A percentile compares a stretch with the other conserved stretches of the same genome.
phyloP scores from a whole-genome alignment of 345 rosid species.

The Rhodomyrtus tomentosa region DNA sequence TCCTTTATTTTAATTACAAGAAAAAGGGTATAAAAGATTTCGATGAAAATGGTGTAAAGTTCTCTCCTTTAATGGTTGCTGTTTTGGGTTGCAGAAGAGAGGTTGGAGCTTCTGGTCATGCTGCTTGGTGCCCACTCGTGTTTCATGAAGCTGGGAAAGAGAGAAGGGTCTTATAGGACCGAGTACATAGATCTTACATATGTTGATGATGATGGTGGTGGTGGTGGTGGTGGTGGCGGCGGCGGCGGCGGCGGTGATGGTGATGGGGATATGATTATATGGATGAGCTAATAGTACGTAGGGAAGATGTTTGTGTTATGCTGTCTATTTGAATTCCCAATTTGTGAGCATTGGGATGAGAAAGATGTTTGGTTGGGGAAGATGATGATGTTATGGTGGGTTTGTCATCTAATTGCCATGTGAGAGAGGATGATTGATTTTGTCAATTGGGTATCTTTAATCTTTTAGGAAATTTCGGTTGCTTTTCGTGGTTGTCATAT shows the following conservation, averaged over 20 bases:
- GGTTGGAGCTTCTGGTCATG: conserved; percentile 63
- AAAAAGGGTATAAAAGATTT: background rate
- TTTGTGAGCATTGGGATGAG: background rate
- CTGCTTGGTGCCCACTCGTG: conserved; percentile 64
- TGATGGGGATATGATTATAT: background rate
- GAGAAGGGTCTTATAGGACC: background rate
- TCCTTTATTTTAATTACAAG: background rate
- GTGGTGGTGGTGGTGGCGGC: background rate
- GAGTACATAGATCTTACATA: background rate
- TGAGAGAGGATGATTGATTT: background rate
- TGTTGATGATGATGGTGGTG: background rate
- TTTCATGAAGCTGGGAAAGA: conserved; percentile 15
- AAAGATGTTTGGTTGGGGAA: background rate
- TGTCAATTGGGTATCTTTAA: background rate
- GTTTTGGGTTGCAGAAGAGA: conserved; percentile 44
- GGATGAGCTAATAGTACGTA: background rate
- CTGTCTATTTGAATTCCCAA: background rate
- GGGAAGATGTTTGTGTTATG: background rate
- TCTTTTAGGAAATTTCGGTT: background rate
- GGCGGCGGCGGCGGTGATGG: too few relatives aligned
- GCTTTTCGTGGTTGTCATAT: background rate
- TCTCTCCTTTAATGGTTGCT: background rate
- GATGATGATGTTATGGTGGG: background rate
- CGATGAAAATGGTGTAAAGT: background rate
- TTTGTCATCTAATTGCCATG: background rate